Evolutionary conservation across 2,329 filamentous ascomycete genomes (phyloP).

Genomic region (Nemania serpens): DNA sequence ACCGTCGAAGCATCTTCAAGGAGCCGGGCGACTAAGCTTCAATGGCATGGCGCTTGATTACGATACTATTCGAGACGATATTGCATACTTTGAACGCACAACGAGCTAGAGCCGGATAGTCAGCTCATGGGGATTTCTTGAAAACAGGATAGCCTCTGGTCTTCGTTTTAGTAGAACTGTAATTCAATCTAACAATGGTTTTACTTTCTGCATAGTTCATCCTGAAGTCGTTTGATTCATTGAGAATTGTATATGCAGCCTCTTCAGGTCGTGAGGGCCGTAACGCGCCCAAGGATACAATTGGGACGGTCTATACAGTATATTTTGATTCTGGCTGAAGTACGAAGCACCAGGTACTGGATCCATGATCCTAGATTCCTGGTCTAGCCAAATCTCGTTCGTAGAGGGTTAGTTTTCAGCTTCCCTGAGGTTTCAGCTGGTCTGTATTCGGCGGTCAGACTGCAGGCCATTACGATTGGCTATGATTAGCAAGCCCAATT

Average conservation of each 20-base stretch:
- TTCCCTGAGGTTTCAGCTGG: constrained; percentile 8
- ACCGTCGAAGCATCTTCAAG: constrained; percentile 17
- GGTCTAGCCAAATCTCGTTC: background rate
- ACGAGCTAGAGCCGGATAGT: constrained; percentile 58
- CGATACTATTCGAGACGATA: constrained; percentile 57
- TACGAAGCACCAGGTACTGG: no score
- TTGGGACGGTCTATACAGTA: background rate
- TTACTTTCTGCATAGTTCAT: no score
- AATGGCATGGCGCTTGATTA: constrained; percentile 48
- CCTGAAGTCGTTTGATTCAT: background rate
- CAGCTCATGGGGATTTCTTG: constrained; percentile 59
- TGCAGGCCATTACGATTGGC: background rate
- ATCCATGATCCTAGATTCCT: background rate
- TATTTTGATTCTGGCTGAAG: no score
- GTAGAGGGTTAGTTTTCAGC: constrained; percentile 12
- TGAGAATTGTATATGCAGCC: background rate
- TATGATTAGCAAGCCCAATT: constrained; percentile 14
- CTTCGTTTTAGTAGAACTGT: background rate
- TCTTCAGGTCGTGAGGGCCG: no score
- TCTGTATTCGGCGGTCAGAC: background rate
- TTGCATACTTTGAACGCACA: constrained; percentile 56
- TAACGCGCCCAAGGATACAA: background rate
- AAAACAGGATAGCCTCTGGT: background rate
- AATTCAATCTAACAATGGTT: background rate
- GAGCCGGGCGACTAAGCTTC: constrained; percentile 30